Conservation (phyloP, 495 filamentous ascomycete species). For the Parathielavia hyrcaniae region DNA sequence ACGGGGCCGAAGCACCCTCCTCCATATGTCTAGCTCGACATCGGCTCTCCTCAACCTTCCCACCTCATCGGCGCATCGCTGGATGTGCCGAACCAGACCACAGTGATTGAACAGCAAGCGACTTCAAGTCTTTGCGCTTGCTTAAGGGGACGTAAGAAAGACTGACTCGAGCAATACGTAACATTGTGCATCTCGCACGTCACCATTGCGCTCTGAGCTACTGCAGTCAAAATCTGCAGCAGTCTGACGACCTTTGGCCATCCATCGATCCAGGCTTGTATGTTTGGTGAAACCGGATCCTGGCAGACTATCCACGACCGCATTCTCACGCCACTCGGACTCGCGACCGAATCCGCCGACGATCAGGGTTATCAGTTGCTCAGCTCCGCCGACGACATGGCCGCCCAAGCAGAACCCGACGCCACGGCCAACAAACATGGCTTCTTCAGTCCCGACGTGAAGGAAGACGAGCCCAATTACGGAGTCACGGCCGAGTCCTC, state of each 20-base stretch:
- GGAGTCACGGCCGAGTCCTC: too few species aligned
- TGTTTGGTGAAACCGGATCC: neutral
- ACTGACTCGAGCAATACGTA: slow-evolving; percentile 37
- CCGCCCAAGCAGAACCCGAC: slow-evolving; percentile 20
- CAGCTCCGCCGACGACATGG: slow-evolving; percentile 6
- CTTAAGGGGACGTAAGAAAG: slow-evolving; percentile 49
- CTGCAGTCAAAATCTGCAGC: neutral
- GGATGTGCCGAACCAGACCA: slow-evolving; percentile 31
- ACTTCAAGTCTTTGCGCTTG: slow-evolving; percentile 60
- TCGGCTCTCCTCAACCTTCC: slow-evolving; percentile 17
- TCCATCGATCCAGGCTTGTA: neutral
- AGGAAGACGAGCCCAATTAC: slow-evolving; percentile 18
- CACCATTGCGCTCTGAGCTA: neutral
- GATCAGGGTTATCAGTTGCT: slow-evolving; percentile 11
- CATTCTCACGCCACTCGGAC: slow-evolving; percentile 1
- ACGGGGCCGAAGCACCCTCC: neutral
- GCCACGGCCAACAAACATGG: slow-evolving; percentile 32
- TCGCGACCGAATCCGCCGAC: slow-evolving; percentile 11
- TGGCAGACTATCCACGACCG: slow-evolving; percentile 6
- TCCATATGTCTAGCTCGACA: slow-evolving; percentile 22
- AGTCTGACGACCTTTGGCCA: neutral
- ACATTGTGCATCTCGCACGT: slow-evolving; percentile 10
- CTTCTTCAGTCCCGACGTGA: slow-evolving; percentile 40
- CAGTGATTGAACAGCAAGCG: slow-evolving; percentile 42
- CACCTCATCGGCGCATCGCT: slow-evolving; percentile 26